Conservation (phyloP, 2,329 filamentous ascomycete genomes). For the Nannizziopsis arthrosporioides region DNA sequence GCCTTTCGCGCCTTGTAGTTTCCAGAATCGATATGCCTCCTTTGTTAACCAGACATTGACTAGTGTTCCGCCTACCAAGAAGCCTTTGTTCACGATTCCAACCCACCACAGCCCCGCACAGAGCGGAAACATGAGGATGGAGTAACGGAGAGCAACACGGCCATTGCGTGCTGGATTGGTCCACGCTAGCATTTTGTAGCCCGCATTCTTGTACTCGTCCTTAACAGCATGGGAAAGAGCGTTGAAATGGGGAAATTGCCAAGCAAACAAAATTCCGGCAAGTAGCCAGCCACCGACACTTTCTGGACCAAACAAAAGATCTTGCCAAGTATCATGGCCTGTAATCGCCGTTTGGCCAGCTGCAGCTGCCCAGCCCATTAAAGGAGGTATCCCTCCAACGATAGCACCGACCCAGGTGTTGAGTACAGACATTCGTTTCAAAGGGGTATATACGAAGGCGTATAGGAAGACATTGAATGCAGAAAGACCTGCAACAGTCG, state of each 20-base stretch:
- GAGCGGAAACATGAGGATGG: conserved; percentile 71
- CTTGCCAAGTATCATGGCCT: conserved; percentile 60
- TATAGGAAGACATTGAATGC: conserved; percentile 79
- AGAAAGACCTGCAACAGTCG: conserved; percentile 78
- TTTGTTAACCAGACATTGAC: conserved; percentile 77
- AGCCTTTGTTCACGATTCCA: conserved; percentile 75
- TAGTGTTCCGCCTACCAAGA: conserved; percentile 65
- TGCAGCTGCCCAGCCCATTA: conserved; percentile 97
- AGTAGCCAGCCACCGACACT: conserved; percentile 77
- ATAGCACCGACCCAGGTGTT: conserved; percentile 95
- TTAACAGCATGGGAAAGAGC: conserved; percentile 78
- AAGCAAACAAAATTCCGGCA: conserved; percentile 73
- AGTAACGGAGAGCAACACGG: conserved; percentile 79
- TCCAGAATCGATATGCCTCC: conserved; percentile 74
- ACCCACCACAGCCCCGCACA: conserved; percentile 67
- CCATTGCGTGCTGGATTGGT: conserved; percentile 75
- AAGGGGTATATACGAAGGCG: conserved; percentile 79
- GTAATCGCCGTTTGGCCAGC: conserved; percentile 71
- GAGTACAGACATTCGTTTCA: conserved; percentile 73
- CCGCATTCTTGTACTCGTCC: conserved; percentile 68
- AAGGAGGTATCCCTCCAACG: conserved; percentile 81
- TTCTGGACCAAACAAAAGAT: conserved; percentile 61
- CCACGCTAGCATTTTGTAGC: conserved; percentile 67
- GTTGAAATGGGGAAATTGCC: conserved; percentile 99
- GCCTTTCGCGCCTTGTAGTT: conserved; percentile 62